Base-by-base conservation (phyloP, 1,284 basidiomycete genomes). In the Ceratobasidium sp. region DNA sequence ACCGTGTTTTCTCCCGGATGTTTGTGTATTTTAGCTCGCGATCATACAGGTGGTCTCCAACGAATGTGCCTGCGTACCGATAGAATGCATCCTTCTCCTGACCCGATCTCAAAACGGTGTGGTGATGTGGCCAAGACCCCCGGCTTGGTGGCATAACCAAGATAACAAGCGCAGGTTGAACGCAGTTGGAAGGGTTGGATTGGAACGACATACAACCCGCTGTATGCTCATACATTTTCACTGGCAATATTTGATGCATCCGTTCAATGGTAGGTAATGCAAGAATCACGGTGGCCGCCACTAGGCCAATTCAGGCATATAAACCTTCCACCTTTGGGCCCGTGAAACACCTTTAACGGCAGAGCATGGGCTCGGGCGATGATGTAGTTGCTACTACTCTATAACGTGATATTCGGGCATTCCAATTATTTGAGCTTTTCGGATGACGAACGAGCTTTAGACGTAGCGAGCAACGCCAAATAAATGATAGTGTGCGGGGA, bases 151-250 rank as follows among this genome's bases (percentile, higher is more conserved):
- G 49, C 49, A 30, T 9, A 21, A 30, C 23, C 3, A 28, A 38
- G 54, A 61, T 61, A 46, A 42, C 59, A 61, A 61, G 28, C 38
- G 59, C 42, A 42, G 59, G 46, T 21, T 46, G 40, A 38, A 28
- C 59, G 59, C 59, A 61, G 59, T 61, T 61, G 59, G 59, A 61
- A 61, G 59, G 40, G 40, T 46, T 23, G 11, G 59, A 61, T 61
- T 61, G 40, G 42, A 53, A 16, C 38, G 18, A 38, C 33, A 12
- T 5, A 44, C 16, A 23, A 5, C 25, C 40, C 40, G 38, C 58
- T 44, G 38, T 61, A 61, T 61, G 25, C 33, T 58, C 54, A 38
- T 40, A 36, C 33, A 25, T 23, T n/a, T 40, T 18, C 54, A 18
- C 54, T 58, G 54, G 36, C 36, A 23, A 58, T 36, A 40, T 23